These are phyloP conservation scores for Aspergillus sojae DNA, from an alignment of 2,329 filamentous ascomycete genomes.

Conservation along the genomic window DNA sequence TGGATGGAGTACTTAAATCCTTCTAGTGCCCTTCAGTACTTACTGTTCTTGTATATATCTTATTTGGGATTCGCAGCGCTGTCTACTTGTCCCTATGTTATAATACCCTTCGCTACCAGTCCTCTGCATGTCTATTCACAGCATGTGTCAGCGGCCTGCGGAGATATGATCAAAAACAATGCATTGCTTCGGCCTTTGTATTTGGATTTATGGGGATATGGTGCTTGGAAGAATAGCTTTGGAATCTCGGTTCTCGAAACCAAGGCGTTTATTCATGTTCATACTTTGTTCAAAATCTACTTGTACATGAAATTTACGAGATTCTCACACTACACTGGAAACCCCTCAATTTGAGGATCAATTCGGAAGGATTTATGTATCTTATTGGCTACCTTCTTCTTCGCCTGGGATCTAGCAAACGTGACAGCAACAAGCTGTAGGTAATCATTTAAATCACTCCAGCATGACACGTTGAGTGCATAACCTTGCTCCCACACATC, in stretches of 20 bases:
- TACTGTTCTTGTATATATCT: slow-evolving; percentile 20
- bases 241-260: background rate
- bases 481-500: background rate
- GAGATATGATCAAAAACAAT: background rate
- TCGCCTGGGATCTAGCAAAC: slow-evolving; percentile 1
- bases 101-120: background rate
- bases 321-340: background rate
- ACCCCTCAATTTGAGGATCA: background rate
- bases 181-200: background rate
- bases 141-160: background rate
- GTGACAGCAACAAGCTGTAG: background rate
- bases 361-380: background rate
- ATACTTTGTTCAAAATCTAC: background rate
- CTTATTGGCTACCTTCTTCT: background rate
- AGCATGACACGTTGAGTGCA: background rate
- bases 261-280: background rate
- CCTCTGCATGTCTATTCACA: background rate
- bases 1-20: slow-evolving; percentile 21
- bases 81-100: background rate
- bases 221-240: background rate
- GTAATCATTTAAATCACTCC: background rate
- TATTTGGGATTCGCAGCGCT: background rate
- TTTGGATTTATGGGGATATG: background rate
- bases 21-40: slow-evolving; percentile 1
- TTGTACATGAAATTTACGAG: background rate